Conservation (phyloP, 106 monocot genomes). For the Amphibolis antarctica region DNA sequence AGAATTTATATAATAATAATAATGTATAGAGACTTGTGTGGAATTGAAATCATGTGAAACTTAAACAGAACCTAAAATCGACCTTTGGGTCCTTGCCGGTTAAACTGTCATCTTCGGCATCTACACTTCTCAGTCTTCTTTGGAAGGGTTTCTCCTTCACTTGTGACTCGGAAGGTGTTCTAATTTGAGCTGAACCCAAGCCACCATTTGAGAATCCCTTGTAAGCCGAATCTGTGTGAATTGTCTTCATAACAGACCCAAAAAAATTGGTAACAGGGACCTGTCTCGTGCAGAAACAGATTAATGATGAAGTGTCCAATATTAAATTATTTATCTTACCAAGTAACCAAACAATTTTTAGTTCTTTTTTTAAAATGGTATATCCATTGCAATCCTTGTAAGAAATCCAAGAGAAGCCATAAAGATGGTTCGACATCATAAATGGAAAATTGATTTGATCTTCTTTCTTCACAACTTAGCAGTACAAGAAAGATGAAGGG, state of each 20-base stretch:
- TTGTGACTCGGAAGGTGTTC: conserved; percentile 2
- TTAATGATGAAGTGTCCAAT: too few relatives aligned
- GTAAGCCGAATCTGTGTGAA: conserved; percentile 64
- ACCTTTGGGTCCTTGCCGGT: conserved; percentile 22
- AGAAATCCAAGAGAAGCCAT: too few relatives aligned
- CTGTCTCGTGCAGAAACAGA: conserved; percentile 12
- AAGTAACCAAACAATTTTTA: background rate
- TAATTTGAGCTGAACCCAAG: conserved; percentile 2
- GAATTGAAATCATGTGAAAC: too few relatives aligned
- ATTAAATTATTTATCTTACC: too few relatives aligned
- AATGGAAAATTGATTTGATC: too few relatives aligned
- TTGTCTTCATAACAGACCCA: conserved; percentile 95
- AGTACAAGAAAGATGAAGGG: too few relatives aligned
- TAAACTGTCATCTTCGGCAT: conserved; percentile 2
- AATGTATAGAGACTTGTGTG: too few relatives aligned
- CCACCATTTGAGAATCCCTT: conserved; percentile 11
- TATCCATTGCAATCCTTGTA: too few relatives aligned
- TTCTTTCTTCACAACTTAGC: too few relatives aligned
- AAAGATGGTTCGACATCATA: too few relatives aligned
- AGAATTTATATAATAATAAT: too few relatives aligned
- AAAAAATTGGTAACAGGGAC: conserved; percentile 93
- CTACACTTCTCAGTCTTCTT: conserved; percentile 16
- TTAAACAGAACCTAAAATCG: too few relatives aligned
- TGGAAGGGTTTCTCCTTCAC: conserved; percentile 2
- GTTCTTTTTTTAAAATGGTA: background rate